These are phyloP conservation scores for Pelargonium australe DNA, from an alignment of 441 rosid genomes.

Conservation along the genomic window DNA sequence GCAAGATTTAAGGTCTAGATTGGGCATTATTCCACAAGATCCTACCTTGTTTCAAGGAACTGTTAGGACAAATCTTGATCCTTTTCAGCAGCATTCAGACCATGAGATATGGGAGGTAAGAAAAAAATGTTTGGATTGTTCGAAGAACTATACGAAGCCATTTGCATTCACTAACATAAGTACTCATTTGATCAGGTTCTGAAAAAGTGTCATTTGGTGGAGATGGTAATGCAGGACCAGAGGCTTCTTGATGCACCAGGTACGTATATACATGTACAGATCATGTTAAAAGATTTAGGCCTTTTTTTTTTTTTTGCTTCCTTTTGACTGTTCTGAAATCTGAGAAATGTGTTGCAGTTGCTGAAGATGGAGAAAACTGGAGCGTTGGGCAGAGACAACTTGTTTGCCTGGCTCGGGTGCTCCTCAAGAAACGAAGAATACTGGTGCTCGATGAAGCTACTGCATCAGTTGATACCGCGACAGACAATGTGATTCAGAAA, in stretches of 20 bases:
- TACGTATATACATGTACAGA: not conserved
- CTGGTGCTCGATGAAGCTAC: conserved; percentile 71
- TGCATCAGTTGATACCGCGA: conserved; percentile 67
- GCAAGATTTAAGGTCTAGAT: conserved; percentile 55
- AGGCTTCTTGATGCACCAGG: conserved; percentile 65
- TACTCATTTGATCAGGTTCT: conserved; percentile 34
- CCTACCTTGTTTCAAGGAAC: conserved; percentile 64
- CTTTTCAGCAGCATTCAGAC: conserved; percentile 46
- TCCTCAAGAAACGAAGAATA: conserved; percentile 46
- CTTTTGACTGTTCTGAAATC: not conserved
- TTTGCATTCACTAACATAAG: conserved; percentile 3
- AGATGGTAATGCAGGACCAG: conserved; percentile 44
- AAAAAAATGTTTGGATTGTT: not conserved
- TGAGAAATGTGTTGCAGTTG: conserved; percentile 32
- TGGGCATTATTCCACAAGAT: conserved; percentile 67
- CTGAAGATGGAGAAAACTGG: conserved; percentile 69
- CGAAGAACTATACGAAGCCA: not conserved
- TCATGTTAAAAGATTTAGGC: not conserved
- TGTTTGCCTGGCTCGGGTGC: conserved; percentile 52
- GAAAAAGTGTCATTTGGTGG: conserved; percentile 44
- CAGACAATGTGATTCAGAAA: conserved; percentile 53
- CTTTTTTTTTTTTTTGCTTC: too few relatives aligned
- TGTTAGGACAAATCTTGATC: conserved; percentile 57
- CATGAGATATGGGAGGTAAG: conserved; percentile 63
- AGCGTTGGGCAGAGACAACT: conserved; percentile 73